Evolutionary conservation across 148 eudicot species (phyloP).

Genomic region (Rhododendron ovatum): DNA sequence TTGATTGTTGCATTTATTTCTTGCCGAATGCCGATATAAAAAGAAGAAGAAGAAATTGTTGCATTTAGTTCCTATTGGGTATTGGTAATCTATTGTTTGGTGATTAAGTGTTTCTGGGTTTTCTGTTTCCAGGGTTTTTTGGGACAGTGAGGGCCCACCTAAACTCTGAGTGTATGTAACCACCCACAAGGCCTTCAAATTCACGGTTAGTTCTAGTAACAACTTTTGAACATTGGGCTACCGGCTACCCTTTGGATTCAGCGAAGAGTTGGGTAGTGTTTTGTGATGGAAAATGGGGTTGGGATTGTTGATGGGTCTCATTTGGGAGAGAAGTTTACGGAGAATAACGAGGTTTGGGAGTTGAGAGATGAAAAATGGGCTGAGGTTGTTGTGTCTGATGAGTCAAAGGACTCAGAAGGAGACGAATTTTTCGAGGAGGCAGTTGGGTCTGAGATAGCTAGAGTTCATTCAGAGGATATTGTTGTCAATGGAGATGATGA

Average conservation of each 20-base stretch:
- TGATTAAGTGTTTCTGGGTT: neutral
- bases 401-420: constrained; percentile 38
- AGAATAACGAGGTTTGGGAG: constrained; percentile 25
- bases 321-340: constrained; percentile 27
- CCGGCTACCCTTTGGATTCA: neutral
- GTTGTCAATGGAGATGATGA: constrained; percentile 14
- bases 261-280: neutral
- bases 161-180: neutral
- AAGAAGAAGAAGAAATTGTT: neutral
- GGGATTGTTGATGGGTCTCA: constrained; percentile 33
- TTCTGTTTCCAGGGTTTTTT: neutral
- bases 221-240: neutral
- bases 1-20: neutral
- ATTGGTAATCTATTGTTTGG: neutral
- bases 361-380: constrained; percentile 24
- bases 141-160: too few species aligned
- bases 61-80: neutral
- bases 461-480: neutral
- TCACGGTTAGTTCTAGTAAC: neutral
- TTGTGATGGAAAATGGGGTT: constrained; percentile 65
- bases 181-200: neutral
- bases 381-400: constrained; percentile 24
- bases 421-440: constrained; percentile 66
- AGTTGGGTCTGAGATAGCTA: constrained; percentile 16
- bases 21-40: too few species aligned